These are phyloP conservation scores for Pseudogymnoascus sp. DNA, from an alignment of 2,329 filamentous ascomycete species.

Conservation along the genomic window DNA sequence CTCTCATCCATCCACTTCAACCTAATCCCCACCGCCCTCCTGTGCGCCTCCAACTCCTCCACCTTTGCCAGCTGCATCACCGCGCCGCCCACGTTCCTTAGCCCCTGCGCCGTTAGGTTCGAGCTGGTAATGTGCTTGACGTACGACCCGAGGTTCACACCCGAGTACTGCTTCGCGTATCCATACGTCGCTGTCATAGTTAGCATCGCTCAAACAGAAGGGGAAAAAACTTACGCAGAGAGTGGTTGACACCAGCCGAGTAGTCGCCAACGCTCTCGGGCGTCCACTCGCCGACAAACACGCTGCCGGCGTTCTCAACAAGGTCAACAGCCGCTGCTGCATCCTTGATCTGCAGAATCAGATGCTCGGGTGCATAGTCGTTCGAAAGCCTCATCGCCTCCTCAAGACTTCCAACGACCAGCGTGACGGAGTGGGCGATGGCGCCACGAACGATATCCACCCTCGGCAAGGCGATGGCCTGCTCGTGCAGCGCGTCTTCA, in stretches of 20 bases:
- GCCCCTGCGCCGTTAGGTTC: constrained; percentile 75
- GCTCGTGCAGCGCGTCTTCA: constrained; percentile 81
- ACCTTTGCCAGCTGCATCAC: constrained; percentile 95
- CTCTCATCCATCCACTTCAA: constrained; percentile 38
- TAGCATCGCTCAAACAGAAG: constrained; percentile 3
- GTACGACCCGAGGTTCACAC: constrained; percentile 92
- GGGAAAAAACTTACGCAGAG: constrained; percentile 63
- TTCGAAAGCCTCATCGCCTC: constrained; percentile 81
- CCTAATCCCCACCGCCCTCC: constrained; percentile 60
- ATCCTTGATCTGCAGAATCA: constrained; percentile 82
- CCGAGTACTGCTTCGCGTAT: constrained; percentile 96
- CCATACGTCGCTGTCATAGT: constrained; percentile 72
- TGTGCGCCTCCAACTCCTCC: constrained; percentile 89
- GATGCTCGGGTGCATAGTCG: constrained; percentile 88
- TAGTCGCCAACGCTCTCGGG: constrained; percentile 98
- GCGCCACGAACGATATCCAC: constrained; percentile 88
- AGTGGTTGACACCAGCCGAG: constrained; percentile 96
- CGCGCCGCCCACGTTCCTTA: constrained; percentile 75
- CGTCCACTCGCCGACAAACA: constrained; percentile 94
- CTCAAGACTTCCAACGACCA: constrained; percentile 61
- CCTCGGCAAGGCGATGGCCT: constrained; percentile 78
- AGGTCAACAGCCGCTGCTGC: constrained; percentile 65
- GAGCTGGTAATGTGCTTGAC: constrained; percentile 97
- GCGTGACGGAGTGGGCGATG: constrained; percentile 85
- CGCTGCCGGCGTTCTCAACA: constrained; percentile 89